Conservation (phyloP, 2,329 filamentous ascomycete species). For the Neofusicoccum sp. region DNA sequence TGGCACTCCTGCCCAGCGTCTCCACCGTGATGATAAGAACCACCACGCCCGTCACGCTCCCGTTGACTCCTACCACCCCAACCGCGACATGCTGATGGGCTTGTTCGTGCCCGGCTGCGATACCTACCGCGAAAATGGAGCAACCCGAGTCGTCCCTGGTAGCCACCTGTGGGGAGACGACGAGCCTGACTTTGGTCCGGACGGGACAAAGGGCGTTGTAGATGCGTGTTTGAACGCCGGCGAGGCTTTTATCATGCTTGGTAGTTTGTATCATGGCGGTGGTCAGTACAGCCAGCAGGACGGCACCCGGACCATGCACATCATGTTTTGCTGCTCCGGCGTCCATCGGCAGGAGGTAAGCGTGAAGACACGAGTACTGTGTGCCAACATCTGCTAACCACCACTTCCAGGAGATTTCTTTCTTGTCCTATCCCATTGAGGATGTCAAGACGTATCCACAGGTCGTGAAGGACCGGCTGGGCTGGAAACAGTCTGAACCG, state of each 20-base stretch:
- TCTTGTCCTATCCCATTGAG: conserved; percentile 37
- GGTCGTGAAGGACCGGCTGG: conserved; percentile 38
- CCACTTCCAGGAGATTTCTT: conserved; percentile 30
- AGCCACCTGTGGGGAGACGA: conserved; percentile 42
- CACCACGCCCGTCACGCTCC: conserved; percentile 36
- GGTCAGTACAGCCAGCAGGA: conserved; percentile 31
- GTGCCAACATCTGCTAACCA: neutral
- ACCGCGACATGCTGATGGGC: conserved; percentile 37
- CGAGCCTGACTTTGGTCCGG: conserved; percentile 34
- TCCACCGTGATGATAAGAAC: conserved; percentile 43
- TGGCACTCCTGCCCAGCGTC: conserved; percentile 31
- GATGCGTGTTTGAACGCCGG: conserved; percentile 25
- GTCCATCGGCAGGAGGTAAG: conserved; percentile 37
- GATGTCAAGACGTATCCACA: conserved; percentile 40
- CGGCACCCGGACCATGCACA: conserved; percentile 37
- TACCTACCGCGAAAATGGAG: conserved; percentile 36
- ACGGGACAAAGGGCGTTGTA: conserved; percentile 26
- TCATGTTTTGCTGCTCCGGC: conserved; percentile 42
- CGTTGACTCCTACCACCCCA: conserved; percentile 25
- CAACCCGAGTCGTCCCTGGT: conserved; percentile 38
- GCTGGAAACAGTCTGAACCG: conserved; percentile 42
- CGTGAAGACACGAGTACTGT: neutral
- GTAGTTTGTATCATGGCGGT: conserved; percentile 40
- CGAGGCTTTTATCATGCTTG: conserved; percentile 41
- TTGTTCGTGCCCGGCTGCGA: conserved; percentile 40